Conservation (phyloP, 1,139 yeast species). For the Pichia sp. region DNA sequence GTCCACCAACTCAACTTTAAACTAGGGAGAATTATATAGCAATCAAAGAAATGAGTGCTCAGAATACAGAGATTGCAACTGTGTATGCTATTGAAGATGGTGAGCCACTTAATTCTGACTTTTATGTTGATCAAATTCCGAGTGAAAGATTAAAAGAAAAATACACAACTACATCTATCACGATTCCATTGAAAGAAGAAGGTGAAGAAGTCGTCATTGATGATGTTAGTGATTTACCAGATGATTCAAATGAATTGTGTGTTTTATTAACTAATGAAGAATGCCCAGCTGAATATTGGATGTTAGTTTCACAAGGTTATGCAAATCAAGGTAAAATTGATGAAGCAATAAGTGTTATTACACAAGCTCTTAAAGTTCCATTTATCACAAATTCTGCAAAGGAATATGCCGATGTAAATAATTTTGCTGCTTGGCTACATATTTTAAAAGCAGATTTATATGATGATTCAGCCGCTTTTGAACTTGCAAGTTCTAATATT, state of each 20-base stretch:
- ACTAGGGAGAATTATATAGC: too few relatives aligned
- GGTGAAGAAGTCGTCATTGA: slow-evolving; percentile 68
- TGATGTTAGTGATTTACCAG: slow-evolving; percentile 70
- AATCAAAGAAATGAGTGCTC: slow-evolving; percentile 8
- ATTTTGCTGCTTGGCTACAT: slow-evolving; percentile 71
- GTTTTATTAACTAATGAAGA: slow-evolving; percentile 72
- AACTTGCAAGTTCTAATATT: slow-evolving; percentile 23
- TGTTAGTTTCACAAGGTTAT: slow-evolving; percentile 76
- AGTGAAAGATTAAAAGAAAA: slow-evolving; percentile 16
- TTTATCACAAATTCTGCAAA: slow-evolving; percentile 34
- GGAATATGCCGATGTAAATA: slow-evolving; percentile 48
- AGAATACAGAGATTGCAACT: neutral
- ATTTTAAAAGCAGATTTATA: slow-evolving; percentile 35
- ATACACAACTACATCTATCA: slow-evolving; percentile 23
- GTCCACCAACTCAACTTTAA: too few relatives aligned
- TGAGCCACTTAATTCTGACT: slow-evolving; percentile 20
- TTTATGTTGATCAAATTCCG: slow-evolving; percentile 11
- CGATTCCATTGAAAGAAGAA: slow-evolving; percentile 56
- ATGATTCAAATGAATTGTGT: slow-evolving; percentile 78
- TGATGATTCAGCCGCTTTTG: slow-evolving; percentile 18
- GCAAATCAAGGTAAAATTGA: slow-evolving; percentile 51
- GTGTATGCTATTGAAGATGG: slow-evolving; percentile 6
- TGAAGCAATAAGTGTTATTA: slow-evolving; percentile 61
- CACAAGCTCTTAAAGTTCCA: slow-evolving; percentile 48
- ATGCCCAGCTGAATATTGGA: slow-evolving; percentile 75